phyloP scores from a whole-genome alignment of 768 basidiomycete species.

The Trametes cingulata region DNA sequence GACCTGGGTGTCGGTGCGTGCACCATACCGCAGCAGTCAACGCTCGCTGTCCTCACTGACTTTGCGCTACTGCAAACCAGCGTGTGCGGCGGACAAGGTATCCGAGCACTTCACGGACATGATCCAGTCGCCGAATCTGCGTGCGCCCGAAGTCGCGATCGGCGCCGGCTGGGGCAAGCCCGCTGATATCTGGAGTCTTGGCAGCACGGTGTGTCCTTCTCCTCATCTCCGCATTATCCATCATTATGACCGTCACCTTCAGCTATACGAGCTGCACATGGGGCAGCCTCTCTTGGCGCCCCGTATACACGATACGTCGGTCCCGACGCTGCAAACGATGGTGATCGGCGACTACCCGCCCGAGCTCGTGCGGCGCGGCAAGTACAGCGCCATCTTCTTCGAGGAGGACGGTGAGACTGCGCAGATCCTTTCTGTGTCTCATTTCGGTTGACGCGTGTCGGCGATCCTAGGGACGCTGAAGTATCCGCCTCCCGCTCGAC shows the following conservation, averaged over 20 bases:
- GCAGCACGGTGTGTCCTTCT: slow-evolving; percentile 8
- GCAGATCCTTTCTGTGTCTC: not conserved
- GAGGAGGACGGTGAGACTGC: not conserved
- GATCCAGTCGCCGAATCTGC: slow-evolving; percentile 6
- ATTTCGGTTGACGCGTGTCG: not conserved
- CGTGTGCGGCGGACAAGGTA: not conserved
- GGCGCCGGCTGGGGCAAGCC: slow-evolving; percentile 18
- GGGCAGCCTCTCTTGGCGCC: not conserved
- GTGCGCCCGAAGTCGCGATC: slow-evolving; percentile 15
- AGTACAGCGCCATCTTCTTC: not conserved
- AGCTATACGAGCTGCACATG: slow-evolving; percentile 3
- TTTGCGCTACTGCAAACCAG: too few relatives aligned
- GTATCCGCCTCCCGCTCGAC: not conserved
- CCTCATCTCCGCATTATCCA: not conserved
- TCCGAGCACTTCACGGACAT: slow-evolving; percentile 4
- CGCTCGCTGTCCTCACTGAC: too few relatives aligned
- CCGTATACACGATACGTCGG: not conserved
- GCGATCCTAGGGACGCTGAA: not conserved
- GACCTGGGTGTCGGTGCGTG: too few relatives aligned
- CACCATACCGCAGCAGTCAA: too few relatives aligned
- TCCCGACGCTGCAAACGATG: slow-evolving; percentile 7
- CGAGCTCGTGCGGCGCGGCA: slow-evolving; percentile 8
- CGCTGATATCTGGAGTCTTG: slow-evolving; percentile 18
- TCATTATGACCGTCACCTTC: not conserved
- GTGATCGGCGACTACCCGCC: slow-evolving; percentile 14